phyloP scores from a whole-genome alignment of 176 grass and related monocot genomes.

The Zea luxurians region DNA sequence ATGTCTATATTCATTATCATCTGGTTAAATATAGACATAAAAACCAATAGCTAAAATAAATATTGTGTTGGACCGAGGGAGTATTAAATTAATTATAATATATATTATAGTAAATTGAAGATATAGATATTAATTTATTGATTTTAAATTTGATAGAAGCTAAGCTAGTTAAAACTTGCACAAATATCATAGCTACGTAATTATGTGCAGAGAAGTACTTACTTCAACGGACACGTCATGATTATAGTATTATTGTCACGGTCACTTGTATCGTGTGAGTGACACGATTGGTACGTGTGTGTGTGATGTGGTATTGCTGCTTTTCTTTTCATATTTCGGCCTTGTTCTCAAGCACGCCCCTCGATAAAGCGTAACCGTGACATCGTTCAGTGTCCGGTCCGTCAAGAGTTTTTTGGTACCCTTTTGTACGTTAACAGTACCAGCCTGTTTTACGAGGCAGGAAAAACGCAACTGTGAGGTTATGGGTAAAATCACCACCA shows the following conservation, averaged over 20 bases:
- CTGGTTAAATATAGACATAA: too few relatives aligned
- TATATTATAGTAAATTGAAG: too few relatives aligned
- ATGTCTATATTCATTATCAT: too few relatives aligned
- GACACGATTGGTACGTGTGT: not conserved
- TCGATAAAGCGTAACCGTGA: not conserved
- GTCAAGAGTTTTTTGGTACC: not conserved
- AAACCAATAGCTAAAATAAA: too few relatives aligned
- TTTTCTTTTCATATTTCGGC: not conserved
- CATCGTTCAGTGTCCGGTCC: not conserved
- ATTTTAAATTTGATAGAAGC: too few relatives aligned
- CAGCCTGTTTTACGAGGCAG: not conserved
- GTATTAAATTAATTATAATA: too few relatives aligned
- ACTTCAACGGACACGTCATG: slow-evolving; percentile 6
- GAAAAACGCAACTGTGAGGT: slow-evolving; percentile 19
- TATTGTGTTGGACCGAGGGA: too few relatives aligned
- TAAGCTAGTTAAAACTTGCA: too few relatives aligned
- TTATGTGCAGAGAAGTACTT: too few relatives aligned
- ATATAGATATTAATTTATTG: too few relatives aligned
- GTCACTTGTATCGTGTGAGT: slow-evolving; percentile 25
- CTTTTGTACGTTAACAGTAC: not conserved
- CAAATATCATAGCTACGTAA: too few relatives aligned
- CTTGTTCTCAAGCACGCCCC: not conserved
- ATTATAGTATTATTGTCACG: slow-evolving; percentile 36
- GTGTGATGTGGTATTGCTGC: not conserved
- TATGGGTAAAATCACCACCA: not conserved